Evolutionary conservation across 345 rosid species (phyloP).

Genomic region (Cardiospermum halicacabum): DNA sequence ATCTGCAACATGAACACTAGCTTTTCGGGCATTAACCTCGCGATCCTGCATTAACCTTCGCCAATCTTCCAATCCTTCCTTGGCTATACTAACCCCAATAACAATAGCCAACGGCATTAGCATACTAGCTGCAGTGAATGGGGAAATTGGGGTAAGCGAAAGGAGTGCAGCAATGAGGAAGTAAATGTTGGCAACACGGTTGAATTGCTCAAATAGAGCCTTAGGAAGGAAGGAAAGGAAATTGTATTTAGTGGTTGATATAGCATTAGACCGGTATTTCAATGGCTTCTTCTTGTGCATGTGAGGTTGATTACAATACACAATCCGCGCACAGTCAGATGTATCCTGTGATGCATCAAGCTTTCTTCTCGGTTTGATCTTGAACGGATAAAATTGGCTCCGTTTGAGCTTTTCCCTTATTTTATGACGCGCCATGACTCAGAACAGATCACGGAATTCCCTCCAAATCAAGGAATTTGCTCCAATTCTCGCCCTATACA

Average conservation of each 20-base stretch:
- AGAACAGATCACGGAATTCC: conserved; percentile 14
- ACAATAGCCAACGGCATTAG: conserved; percentile 85
- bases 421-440: conserved; percentile 72
- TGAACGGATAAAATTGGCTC: conserved; percentile 80
- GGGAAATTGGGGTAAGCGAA: conserved; percentile 73
- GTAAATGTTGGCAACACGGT: conserved; percentile 90
- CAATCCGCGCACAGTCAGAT: conserved; percentile 63
- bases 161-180: conserved; percentile 78
- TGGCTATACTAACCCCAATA: conserved; percentile 89
- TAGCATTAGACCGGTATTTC: conserved; percentile 71
- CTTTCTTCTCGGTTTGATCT: conserved; percentile 54
- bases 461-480: no score
- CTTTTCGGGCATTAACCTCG: conserved; percentile 72
- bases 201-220: conserved; percentile 87
- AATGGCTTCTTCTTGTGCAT: conserved; percentile 68
- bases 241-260: conserved; percentile 86
- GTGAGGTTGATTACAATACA: conserved; percentile 76
- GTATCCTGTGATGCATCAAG: conserved; percentile 41
- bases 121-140: conserved; percentile 85
- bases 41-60: conserved; percentile 87
- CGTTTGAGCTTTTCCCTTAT: conserved; percentile 76
- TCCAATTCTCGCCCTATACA: conserved; percentile 16
- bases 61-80: conserved; percentile 98
- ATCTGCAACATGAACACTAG: conserved; percentile 45
- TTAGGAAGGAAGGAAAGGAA: conserved; percentile 72